phyloP scores from a whole-genome alignment of 352 stramenopile species.

The Peronospora belbahrii region DNA sequence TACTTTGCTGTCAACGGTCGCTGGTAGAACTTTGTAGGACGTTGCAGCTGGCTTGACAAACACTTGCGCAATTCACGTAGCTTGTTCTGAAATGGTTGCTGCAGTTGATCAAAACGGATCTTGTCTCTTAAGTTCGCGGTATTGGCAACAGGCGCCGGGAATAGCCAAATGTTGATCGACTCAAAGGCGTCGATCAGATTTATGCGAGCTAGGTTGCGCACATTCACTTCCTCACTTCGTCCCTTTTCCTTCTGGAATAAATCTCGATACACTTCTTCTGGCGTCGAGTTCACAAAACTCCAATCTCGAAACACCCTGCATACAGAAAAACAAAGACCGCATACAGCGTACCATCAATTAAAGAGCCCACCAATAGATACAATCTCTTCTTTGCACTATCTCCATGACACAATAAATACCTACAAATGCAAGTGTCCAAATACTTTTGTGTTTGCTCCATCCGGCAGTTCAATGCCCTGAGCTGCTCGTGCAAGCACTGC shows the following conservation, averaged over 20 bases:
- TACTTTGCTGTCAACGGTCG: slow-evolving; percentile 63
- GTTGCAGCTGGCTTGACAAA: slow-evolving; percentile 58
- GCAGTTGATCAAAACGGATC: slow-evolving; percentile 81
- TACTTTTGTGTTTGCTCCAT: slow-evolving; percentile 72
- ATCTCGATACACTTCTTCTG: slow-evolving; percentile 70
- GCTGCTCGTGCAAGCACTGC: slow-evolving; percentile 70
- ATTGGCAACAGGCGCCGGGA: slow-evolving; percentile 69
- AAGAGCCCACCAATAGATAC: too few species aligned
- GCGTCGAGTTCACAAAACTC: slow-evolving; percentile 82
- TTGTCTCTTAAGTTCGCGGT: slow-evolving; percentile 73
- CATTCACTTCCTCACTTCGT: slow-evolving; percentile 67
- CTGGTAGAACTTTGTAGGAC: slow-evolving; percentile 71
- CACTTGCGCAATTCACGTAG: slow-evolving; percentile 64
- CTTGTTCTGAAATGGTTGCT: slow-evolving; percentile 69
- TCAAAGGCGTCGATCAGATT: slow-evolving; percentile 77
- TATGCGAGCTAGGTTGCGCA: slow-evolving; percentile 67
- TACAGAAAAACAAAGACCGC: not conserved
- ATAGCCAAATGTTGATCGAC: slow-evolving; percentile 84
- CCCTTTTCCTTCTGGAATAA: slow-evolving; percentile 81
- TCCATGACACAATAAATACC: too few species aligned
- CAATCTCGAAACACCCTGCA: slow-evolving; percentile 85
- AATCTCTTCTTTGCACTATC: too few species aligned
- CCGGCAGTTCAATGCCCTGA: slow-evolving; percentile 70
- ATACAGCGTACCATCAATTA: not conserved
- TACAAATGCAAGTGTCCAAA: slow-evolving; percentile 86